A percentile compares a stretch with the other conserved stretches of the same genome.
phyloP scores from a whole-genome alignment of 495 filamentous ascomycete genomes.

The Penicillium coffeae region DNA sequence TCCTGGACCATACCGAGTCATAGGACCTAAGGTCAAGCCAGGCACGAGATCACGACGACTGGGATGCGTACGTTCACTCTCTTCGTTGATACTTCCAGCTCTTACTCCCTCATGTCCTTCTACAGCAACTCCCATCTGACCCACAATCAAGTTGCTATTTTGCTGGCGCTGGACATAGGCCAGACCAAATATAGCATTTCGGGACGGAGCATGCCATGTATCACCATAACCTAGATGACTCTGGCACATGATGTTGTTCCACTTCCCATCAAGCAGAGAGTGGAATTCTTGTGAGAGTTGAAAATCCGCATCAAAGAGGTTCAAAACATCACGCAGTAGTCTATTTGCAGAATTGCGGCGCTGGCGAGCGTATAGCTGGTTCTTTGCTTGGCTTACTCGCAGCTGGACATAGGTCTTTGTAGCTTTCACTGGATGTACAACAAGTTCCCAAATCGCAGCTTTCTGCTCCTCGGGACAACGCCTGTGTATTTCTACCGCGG shows the following conservation, averaged over 20 bases:
- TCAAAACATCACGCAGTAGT: slow-evolving; percentile 54
- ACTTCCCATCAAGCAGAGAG: slow-evolving; percentile 61
- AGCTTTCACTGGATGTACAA: slow-evolving; percentile 63
- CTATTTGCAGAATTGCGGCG: slow-evolving; percentile 63
- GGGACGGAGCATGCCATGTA: slow-evolving; percentile 23
- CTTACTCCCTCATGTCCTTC: slow-evolving; percentile 43
- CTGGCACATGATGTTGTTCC: slow-evolving; percentile 69
- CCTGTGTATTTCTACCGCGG: slow-evolving; percentile 54
- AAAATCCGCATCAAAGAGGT: slow-evolving; percentile 57
- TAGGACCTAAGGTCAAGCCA: slow-evolving; percentile 48
- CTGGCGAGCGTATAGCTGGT: slow-evolving; percentile 60
- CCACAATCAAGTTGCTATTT: slow-evolving; percentile 32
- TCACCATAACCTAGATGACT: slow-evolving; percentile 50
- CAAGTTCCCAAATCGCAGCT: slow-evolving; percentile 64
- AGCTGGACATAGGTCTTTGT: slow-evolving; percentile 60
- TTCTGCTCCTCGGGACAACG: slow-evolving; percentile 1
- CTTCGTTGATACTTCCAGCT: slow-evolving; percentile 39
- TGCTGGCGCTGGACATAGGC: slow-evolving; percentile 18
- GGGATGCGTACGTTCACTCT: slow-evolving; percentile 59
- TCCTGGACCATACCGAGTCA: slow-evolving; percentile 59
- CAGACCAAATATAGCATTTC: slow-evolving; percentile 20
- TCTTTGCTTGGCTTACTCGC: slow-evolving; percentile 56
- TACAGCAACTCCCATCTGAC: slow-evolving; percentile 62
- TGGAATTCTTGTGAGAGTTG: slow-evolving; percentile 61
- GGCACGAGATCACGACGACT: slow-evolving; percentile 48